Base-by-base conservation (phyloP, 441 rosid genomes). In the Populus hybrid region DNA sequence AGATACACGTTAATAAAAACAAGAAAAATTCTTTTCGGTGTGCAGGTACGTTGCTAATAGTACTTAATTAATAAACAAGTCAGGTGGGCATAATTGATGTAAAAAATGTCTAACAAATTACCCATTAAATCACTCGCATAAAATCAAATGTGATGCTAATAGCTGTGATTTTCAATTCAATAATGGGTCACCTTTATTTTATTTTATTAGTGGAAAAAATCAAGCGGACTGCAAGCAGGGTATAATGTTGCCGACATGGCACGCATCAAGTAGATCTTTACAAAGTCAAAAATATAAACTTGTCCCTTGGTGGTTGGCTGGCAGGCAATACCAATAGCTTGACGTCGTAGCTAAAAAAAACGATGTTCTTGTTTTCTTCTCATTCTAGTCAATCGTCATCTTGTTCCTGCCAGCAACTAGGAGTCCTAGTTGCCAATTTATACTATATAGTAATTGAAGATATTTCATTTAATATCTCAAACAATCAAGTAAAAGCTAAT, bases 211-310 rank as follows among this genome's bases (percentile, higher is more conserved):
- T 26, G 33, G n/a, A 65, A 64, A 65, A 73, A 7, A 35, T 29
- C 0, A 70, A 77, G 74, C 28, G 26, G 53, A 9, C 3, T 0
- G 0, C 2, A 9, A 33, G 24, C 9, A 1, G 3, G 31, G 4
- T 3, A 29, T 29, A 29, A 18, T 53, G 81, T 84, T 86, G 84
- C 83, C 84, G 87, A 83, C 89, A 81, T 85, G 87, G 83, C 83
- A 78, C 72, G 67, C 79, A 73, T 68, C 12, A 7, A 4, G 2
- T 3, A 24, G 2, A 24, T 24, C 28, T 33, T n/a, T 7, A 29
- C 10, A 8, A 3, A 61, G 63, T 42, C 28, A 63, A 29, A 9
- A 20, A 12, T 11, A 20, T 31, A 61, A 11, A 10, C 6, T 3
- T 0, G 21, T 53, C 76, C 78, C 71, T 75, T 76, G 82, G 74